Conservation (phyloP, 306 rosid species). For the Clitoria ternatea region DNA sequence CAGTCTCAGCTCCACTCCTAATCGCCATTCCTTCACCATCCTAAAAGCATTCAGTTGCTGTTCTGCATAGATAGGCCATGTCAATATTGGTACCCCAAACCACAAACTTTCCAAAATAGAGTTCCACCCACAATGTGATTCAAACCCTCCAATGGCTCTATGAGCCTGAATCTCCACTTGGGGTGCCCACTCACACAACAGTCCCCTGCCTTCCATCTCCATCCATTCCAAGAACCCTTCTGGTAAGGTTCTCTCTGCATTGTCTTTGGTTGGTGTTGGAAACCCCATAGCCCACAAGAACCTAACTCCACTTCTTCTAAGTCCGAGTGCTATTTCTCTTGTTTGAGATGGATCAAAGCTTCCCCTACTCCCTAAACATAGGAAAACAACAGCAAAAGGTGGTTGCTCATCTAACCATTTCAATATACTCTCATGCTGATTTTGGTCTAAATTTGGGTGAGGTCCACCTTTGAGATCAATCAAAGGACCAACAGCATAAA, state of each 20-base stretch:
- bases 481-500: constrained; percentile 59
- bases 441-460: constrained; percentile 32
- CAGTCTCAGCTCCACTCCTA: constrained; percentile 44
- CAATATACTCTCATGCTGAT: constrained; percentile 36
- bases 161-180: constrained; percentile 53
- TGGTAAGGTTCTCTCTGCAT: constrained; percentile 29
- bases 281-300: constrained; percentile 55
- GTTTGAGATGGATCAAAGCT: constrained; percentile 43
- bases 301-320: constrained; percentile 37
- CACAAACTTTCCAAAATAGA: constrained; percentile 66
- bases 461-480: constrained; percentile 35
- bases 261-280: constrained; percentile 24
- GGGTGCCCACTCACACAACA: constrained; percentile 59
- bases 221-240: constrained; percentile 56
- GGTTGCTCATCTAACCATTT: constrained; percentile 62
- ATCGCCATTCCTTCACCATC: constrained; percentile 45
- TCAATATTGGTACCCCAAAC: constrained; percentile 60
- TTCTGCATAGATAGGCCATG: constrained; percentile 78
- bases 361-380: constrained; percentile 71
- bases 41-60: constrained; percentile 59
- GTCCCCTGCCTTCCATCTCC: constrained; percentile 51
- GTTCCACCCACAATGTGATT: constrained; percentile 74
- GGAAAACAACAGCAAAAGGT: constrained; percentile 41
- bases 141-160: constrained; percentile 48
- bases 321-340: constrained; percentile 52